A percentile compares a stretch with the other conserved stretches of the same genome.
These are phyloP conservation scores for Pachyrhizus erosus DNA, from an alignment of 306 rosid species.

Conservation along the genomic window DNA sequence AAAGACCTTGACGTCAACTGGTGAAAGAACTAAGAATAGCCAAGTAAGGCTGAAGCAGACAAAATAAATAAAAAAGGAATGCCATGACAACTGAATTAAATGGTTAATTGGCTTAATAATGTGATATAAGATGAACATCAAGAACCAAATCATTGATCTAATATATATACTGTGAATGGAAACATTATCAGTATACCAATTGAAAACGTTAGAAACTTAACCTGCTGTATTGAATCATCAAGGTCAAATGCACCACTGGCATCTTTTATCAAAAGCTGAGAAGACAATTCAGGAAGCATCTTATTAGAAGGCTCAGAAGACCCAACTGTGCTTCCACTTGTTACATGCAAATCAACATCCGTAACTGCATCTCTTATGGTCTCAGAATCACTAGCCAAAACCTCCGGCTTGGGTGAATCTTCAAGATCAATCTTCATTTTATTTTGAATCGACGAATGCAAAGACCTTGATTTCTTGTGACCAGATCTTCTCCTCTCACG, in stretches of 20 bases:
- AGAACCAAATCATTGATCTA: conserved; percentile 9
- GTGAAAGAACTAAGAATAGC: not conserved
- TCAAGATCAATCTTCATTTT: conserved; percentile 45
- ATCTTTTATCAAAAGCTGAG: conserved; percentile 40
- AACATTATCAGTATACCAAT: not conserved
- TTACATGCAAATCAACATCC: conserved; percentile 42
- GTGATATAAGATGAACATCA: not conserved
- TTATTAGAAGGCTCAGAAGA: conserved; percentile 49
- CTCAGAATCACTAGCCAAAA: conserved; percentile 39
- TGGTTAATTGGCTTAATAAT: not conserved
- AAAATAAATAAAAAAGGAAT: not conserved
- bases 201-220: conserved; percentile 45
- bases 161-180: not conserved
- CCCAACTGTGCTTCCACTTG: conserved; percentile 33
- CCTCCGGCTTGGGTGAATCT: conserved; percentile 48
- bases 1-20: not conserved
- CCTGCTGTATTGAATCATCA: conserved; percentile 60
- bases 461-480: conserved; percentile 61
- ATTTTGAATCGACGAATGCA: conserved; percentile 52
- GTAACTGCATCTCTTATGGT: conserved; percentile 45
- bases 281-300: conserved; percentile 51
- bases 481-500: conserved; percentile 64
- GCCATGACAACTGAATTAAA: conserved; percentile 16
- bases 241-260: conserved; percentile 39
- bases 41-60: conserved; percentile 26